These are phyloP conservation scores for Phycomyces nitens DNA, from an alignment of 192 early-diverging fungal species.

Conservation along the genomic window DNA sequence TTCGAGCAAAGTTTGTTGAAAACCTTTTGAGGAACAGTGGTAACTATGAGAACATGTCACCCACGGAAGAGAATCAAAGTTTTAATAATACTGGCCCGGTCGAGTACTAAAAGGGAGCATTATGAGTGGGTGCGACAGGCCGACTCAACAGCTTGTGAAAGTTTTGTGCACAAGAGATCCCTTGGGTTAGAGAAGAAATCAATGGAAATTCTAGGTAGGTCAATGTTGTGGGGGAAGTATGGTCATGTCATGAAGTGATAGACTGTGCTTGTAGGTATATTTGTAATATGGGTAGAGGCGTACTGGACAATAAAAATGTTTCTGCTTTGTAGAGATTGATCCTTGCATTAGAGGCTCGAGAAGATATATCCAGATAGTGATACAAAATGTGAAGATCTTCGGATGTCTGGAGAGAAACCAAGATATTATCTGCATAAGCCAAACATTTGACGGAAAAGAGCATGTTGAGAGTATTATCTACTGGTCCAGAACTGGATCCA, in stretches of 20 bases:
- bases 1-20: neutral
- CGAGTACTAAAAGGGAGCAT: neutral
- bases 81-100: neutral
- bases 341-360: constrained; percentile 7
- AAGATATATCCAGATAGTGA: neutral
- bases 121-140: neutral
- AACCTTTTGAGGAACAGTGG: neutral
- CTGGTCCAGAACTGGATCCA: neutral
- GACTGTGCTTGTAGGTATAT: neutral
- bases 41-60: constrained; percentile 9
- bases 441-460: neutral
- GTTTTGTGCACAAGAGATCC: neutral
- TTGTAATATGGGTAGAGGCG: neutral
- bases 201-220: neutral
- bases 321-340: constrained; percentile 18
- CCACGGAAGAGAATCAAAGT: constrained; percentile 1
- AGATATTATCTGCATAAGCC: constrained; percentile 22
- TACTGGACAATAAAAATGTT: constrained; percentile 4
- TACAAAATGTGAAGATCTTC: neutral
- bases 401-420: neutral
- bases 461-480: neutral
- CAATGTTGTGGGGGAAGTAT: neutral
- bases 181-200: neutral
- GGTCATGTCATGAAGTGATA: neutral
- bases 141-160: neutral